Evolutionary conservation across 2,329 filamentous ascomycete genomes (phyloP).

Genomic region (Xylaria multiplex): DNA sequence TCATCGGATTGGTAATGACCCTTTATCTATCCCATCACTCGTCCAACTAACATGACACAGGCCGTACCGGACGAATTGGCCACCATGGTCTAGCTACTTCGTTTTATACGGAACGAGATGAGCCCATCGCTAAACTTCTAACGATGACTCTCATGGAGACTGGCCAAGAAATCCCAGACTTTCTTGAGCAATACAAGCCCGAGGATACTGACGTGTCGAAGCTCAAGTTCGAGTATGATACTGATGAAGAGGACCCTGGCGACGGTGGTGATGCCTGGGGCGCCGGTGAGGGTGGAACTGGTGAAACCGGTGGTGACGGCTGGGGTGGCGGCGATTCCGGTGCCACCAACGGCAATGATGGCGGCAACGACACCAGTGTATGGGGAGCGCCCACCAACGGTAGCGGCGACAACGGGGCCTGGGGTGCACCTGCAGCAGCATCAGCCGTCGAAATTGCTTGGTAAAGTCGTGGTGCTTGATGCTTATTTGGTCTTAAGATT

Average conservation of each 20-base stretch:
- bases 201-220: constrained; percentile 60
- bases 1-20: constrained; percentile 85
- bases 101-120: constrained; percentile 84
- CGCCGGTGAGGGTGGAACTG: constrained; percentile 28
- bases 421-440: neutral
- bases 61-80: constrained; percentile 93
- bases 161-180: constrained; percentile 81
- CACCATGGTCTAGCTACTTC: constrained; percentile 87
- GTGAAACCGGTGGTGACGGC: constrained; percentile 17
- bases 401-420: neutral
- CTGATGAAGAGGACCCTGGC: constrained; percentile 55
- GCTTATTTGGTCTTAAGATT: neutral
- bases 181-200: constrained; percentile 73
- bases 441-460: neutral
- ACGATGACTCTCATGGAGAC: constrained; percentile 86
- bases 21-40: neutral
- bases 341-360: constrained; percentile 25
- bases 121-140: constrained; percentile 76
- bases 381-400: constrained; percentile 9
- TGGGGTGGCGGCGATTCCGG: constrained; percentile 16
- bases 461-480: constrained; percentile 6
- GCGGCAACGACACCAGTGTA: constrained; percentile 4
- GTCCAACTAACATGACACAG: constrained; percentile 53
- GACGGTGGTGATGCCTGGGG: constrained; percentile 38
- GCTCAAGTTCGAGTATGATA: constrained; percentile 66